phyloP scores from a whole-genome alignment of 495 filamentous ascomycete genomes.

The Xylaria palmicola region DNA sequence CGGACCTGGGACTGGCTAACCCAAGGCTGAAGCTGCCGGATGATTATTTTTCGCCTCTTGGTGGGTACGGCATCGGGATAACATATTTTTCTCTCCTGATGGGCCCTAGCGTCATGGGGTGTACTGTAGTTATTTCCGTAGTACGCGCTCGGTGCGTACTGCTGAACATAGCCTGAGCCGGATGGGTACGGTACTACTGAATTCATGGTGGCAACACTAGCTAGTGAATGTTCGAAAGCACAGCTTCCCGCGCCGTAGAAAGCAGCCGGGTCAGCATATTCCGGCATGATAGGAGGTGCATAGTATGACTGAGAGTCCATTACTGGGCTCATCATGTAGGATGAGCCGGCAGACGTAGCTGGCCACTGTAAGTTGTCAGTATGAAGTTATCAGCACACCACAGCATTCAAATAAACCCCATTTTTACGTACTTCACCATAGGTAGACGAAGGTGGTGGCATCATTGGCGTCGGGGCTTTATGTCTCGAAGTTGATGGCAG shows the following conservation, averaged over 20 bases:
- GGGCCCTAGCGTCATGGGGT: conserved; percentile 14
- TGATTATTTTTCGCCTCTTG: conserved; percentile 30
- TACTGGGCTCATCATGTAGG: conserved; percentile 21
- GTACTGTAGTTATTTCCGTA: conserved; percentile 20
- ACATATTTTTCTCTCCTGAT: conserved; percentile 4
- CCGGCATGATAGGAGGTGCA: conserved; percentile 16
- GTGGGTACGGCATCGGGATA: conserved; percentile 17
- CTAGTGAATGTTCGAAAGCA: neutral
- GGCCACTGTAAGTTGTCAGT: conserved; percentile 26
- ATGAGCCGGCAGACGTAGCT: conserved; percentile 15
- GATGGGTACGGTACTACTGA: conserved; percentile 12
- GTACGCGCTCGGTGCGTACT: conserved; percentile 19
- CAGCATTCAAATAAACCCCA: neutral
- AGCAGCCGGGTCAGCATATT: conserved; percentile 19
- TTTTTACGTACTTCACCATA: conserved; percentile 24
- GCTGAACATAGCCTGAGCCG: conserved; percentile 20
- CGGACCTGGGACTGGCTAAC: conserved; percentile 26
- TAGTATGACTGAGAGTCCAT: conserved; percentile 20
- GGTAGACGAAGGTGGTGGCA: conserved; percentile 15
- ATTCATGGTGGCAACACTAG: too few species aligned
- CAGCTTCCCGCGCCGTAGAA: neutral
- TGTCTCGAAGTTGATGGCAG: conserved; percentile 17
- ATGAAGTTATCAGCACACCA: neutral
- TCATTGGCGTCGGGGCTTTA: conserved; percentile 16
- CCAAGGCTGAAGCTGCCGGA: conserved; percentile 31